phyloP scores from a whole-genome alignment of 1,284 basidiomycete genomes.

The Grifola frondosa region DNA sequence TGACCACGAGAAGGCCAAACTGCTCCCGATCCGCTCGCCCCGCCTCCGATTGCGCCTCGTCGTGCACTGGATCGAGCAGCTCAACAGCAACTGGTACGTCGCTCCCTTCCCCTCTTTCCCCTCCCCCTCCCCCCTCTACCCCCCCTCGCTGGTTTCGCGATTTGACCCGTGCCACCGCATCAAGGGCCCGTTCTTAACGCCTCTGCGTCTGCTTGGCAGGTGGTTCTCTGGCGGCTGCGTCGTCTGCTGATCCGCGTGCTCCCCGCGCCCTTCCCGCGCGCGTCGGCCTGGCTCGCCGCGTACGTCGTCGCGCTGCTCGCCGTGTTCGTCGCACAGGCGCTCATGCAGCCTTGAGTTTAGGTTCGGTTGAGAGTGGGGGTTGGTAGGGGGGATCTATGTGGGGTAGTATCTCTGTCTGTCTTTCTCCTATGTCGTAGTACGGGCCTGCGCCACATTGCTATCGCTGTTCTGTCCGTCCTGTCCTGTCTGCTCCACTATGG shows the following conservation, averaged over 20 bases:
- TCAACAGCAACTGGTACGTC: conserved; percentile 66
- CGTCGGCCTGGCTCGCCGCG: conserved; percentile 16
- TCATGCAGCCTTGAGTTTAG: neutral
- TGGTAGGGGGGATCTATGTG: neutral
- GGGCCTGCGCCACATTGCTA: no score
- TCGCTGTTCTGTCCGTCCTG: no score
- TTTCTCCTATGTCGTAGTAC: no score
- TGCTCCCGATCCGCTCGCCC: conserved; percentile 87
- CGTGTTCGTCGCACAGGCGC: conserved; percentile 18
- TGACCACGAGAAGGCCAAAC: conserved; percentile 88
- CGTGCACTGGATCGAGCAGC: conserved; percentile 90
- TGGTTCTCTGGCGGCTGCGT: conserved; percentile 50
- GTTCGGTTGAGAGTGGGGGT: neutral
- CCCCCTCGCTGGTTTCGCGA: conserved; percentile 10
- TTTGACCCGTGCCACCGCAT: conserved; percentile 6
- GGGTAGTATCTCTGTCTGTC: neutral
- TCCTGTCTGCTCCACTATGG: no score
- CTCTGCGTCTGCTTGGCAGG: conserved; percentile 36
- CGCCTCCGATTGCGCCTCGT: conserved; percentile 80
- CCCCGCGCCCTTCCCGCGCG: conserved; percentile 9
- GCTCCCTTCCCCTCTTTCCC: conserved; percentile 4
- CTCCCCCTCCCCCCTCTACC: neutral
- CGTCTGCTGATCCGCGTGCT: conserved; percentile 30
- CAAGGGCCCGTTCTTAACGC: conserved; percentile 33
- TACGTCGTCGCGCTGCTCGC: conserved; percentile 19